Evolutionary conservation across 148 eudicot genomes (phyloP), one percentile per base, ranked within the genome.

Genomic region (Heliamphora exappendiculata): DNA sequence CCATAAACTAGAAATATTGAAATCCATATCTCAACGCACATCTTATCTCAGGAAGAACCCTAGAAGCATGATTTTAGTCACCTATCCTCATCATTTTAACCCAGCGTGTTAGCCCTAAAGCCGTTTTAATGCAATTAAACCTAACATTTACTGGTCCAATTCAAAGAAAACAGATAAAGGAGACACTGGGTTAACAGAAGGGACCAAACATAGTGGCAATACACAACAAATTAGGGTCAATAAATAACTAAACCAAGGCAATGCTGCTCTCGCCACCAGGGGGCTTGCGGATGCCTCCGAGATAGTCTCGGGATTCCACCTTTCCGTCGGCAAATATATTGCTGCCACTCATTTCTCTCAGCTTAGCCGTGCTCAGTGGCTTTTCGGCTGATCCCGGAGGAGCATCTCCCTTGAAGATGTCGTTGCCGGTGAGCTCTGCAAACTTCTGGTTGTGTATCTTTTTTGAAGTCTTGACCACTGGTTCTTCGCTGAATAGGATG

Each of bases 181-280:
- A 36, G 33, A 24, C 31, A 59, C 9, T 26, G 7, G 51, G 34
- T 24, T 6, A 50, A 73, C 28, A 73, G 26, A 20, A n/a, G 49
- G 19, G 53, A 14, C 22, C 51, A 36, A 24, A 57, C 37, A 49
- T 31, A 57, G 50, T 55, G 31, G 63, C 47, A 72, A 39, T 39
- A 28, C 67, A 41, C 39, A 41, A 55, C 7, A 28, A 19, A 37
- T 45, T 39, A 17, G 16, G 47, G 5, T 36, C 1, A 34, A 34
- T 58, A 58, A 7, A 64, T 22, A n/a, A n/a, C 78, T 82, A 94
- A 76, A 94, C 87, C 86, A 94, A 85, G 36, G 93, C 73, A 70
- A 94, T 92, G 88, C 92, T 94, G 91, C 97, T 92, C 72, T 86
- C 92, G 2, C 98, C 98, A 75, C 97, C 98, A 34, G 97, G 97